Percentiles rank a stretch among this genome's conserved stretches.
phyloP scores from a whole-genome alignment of 768 basidiomycete species.

The Leccinum truebloodii region DNA sequence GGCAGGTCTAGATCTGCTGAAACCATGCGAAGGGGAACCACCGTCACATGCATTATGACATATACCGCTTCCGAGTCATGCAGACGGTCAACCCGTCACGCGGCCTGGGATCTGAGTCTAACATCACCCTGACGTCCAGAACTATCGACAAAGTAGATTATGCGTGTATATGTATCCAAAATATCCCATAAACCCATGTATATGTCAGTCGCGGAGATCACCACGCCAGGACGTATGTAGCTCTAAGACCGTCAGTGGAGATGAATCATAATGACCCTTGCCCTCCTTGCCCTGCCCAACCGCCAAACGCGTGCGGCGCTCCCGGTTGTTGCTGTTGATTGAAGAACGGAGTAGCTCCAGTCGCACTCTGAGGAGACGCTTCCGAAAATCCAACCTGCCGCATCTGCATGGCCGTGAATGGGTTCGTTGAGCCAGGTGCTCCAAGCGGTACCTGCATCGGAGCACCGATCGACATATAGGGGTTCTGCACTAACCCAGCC shows the following conservation, averaged over 20 bases:
- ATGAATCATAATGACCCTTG: constrained; percentile 19
- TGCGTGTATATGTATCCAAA: constrained; percentile 1
- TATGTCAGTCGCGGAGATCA: constrained; percentile 5
- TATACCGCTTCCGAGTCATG: neutral
- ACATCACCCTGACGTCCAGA: neutral
- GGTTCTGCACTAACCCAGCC: constrained; percentile 21
- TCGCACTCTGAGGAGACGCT: constrained; percentile 33
- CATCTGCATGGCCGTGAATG: constrained; percentile 21
- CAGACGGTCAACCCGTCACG: neutral
- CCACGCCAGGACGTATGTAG: neutral
- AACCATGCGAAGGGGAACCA: neutral
- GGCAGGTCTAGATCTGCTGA: neutral
- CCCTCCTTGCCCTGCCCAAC: constrained; percentile 21
- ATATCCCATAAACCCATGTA: neutral
- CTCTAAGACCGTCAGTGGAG: neutral
- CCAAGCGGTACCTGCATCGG: constrained; percentile 30
- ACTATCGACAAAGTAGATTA: neutral
- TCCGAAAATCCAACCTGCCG: constrained; percentile 19
- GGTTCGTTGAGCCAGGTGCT: constrained; percentile 8
- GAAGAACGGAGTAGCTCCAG: constrained; percentile 15
- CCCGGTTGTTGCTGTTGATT: constrained; percentile 28
- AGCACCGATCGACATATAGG: constrained; percentile 12
- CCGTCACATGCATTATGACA: too few species aligned
- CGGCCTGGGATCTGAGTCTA: neutral
- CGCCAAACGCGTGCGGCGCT: constrained; percentile 12